Percentiles rank a stretch among this genome's conserved stretches.
Conservation (phyloP, 306 rosid species). For the Oemleria cerasiformis region DNA sequence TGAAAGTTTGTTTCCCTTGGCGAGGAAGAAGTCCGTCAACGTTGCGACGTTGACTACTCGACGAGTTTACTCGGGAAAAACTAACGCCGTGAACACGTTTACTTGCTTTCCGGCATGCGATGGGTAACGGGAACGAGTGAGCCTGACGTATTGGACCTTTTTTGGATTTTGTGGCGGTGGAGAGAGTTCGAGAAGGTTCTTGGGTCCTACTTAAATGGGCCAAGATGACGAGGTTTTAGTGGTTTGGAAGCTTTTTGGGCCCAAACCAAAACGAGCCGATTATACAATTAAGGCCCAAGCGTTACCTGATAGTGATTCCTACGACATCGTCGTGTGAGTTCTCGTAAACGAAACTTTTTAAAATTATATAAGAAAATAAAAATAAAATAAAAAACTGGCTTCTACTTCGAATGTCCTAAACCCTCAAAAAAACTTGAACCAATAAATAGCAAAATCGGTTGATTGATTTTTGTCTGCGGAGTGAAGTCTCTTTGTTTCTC, state of each 20-base stretch:
- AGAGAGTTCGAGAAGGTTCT: conserved; percentile 12
- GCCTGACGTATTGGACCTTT: background rate
- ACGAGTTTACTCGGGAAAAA: too few species aligned
- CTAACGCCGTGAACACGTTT: background rate
- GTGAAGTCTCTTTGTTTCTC: too few species aligned
- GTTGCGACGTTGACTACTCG: background rate
- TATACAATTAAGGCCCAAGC: background rate
- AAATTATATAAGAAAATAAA: too few species aligned
- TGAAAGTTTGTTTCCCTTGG: background rate
- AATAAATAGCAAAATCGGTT: too few species aligned
- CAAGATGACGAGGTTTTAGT: background rate
- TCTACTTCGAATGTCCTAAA: too few species aligned
- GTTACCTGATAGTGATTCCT: too few species aligned
- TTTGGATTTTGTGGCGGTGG: background rate
- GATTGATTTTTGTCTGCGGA: too few species aligned
- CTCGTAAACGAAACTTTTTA: too few species aligned
- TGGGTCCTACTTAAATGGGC: background rate
- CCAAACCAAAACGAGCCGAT: background rate
- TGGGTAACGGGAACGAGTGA: background rate
- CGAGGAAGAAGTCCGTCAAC: background rate
- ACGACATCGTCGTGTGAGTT: too few species aligned
- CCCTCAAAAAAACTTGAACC: too few species aligned
- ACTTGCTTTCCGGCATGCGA: background rate
- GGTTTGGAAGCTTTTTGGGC: background rate
- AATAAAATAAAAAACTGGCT: too few species aligned